Conservation (phyloP, 2,329 filamentous ascomycete genomes). For the Aschersonia sp. region DNA sequence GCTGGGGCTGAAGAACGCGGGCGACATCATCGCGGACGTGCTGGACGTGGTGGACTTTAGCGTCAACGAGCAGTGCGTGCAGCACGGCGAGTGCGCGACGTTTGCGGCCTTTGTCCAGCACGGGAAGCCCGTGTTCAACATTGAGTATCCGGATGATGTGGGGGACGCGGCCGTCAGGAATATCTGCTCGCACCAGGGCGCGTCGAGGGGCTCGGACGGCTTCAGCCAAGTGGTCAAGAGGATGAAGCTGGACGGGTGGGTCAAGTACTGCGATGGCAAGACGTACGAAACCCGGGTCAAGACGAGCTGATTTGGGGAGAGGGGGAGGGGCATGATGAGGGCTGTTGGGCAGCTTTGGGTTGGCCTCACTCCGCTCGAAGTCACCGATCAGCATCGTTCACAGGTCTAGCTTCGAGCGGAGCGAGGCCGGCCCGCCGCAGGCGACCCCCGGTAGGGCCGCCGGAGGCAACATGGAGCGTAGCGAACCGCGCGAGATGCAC, state of each 20-base stretch:
- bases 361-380: too few relatives aligned
- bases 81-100: conserved; percentile 43
- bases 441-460: too few relatives aligned
- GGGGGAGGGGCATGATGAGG: not conserved
- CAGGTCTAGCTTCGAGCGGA: too few relatives aligned
- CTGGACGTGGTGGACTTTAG: conserved; percentile 43
- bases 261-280: conserved; percentile 35
- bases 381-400: too few relatives aligned
- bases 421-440: too few relatives aligned
- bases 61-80: conserved; percentile 56
- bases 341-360: too few relatives aligned
- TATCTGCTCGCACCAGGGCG: conserved; percentile 24
- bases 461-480: too few relatives aligned
- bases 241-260: conserved; percentile 48
- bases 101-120: conserved; percentile 43
- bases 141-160: conserved; percentile 46
- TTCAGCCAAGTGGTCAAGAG: conserved; percentile 56
- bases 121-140: conserved; percentile 57
- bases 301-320: not conserved
- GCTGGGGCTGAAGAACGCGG: conserved; percentile 56
- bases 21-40: conserved; percentile 36
- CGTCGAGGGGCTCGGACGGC: conserved; percentile 24
- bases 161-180: not conserved
- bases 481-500: too few relatives aligned
- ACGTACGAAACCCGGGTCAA: conserved; percentile 5